Evolutionary conservation across 192 early-diverging fungal species (phyloP), one percentile per base, ranked within the genome.

Genomic region (Rhizoclosmatium sp.): DNA sequence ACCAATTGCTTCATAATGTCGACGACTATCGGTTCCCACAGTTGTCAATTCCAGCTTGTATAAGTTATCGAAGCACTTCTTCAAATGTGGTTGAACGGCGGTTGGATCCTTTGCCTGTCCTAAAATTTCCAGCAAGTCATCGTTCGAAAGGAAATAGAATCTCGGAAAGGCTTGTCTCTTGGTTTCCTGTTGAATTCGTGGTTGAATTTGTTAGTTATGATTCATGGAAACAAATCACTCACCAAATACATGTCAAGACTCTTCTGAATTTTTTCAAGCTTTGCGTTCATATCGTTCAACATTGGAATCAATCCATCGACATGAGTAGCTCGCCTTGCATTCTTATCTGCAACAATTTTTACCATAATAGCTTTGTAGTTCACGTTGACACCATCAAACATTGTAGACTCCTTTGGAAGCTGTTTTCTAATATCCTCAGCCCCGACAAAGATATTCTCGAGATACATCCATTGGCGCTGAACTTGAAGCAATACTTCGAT

Each of bases 261-360:
- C 78, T 90, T 90, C 59, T 90, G 89, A 48, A 90, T 87, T 71
- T 90, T 90, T 78, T 90, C 89, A 31, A 90, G 82, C 54, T 89
- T 84, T n/a, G 62, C 49, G 74, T 91, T 91, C 85, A 87, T 90
- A 67, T 91, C 87, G 4, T 67, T 81, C 14, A 91, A 80, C 41
- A 74, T 83, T 47, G 89, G 87, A 31, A 87, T 69, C 9, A 90
- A 56, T 2, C 80, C 78, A 41, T 81, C 73, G 10, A 66, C 71
- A 59, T 89, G 87, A n/a, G 83, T 86, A 14, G 85, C 87, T 48
- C 78, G 74, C 47, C 90, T 69, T 0, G 82, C 89, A 66, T 91
- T 91, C 56, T 83, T 82, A 54, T 89, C 80, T 19, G 47, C 59
- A 7, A 84, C 65, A 68, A 90, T 87, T 4, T 78, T 66, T 14